Percentiles rank a stretch among this genome's conserved stretches.
Evolutionary conservation across 805 yeast genomes (phyloP).

Genomic region (Kurtzmaniella fragi): DNA sequence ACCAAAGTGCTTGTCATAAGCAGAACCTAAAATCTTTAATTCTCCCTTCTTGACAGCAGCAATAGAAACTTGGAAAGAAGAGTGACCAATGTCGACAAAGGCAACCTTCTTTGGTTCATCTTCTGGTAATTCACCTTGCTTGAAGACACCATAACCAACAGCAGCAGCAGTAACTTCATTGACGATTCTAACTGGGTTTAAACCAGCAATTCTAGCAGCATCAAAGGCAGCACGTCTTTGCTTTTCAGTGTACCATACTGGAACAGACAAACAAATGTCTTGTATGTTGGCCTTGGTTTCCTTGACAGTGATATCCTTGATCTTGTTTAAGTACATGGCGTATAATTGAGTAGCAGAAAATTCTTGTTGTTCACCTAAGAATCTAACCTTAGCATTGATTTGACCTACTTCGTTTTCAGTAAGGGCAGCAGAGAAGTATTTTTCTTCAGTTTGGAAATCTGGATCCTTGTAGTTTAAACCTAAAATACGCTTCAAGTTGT

Average conservation of each 20-base stretch:
- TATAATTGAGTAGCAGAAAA: conserved; percentile 87
- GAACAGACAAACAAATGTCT: conserved; percentile 92
- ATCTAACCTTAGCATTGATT: conserved; percentile 82
- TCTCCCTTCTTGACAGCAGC: conserved; percentile 95
- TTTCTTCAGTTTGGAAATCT: conserved; percentile 69
- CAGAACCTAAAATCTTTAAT: conserved; percentile 86
- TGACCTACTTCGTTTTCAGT: conserved; percentile 66
- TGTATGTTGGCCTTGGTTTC: conserved; percentile 80
- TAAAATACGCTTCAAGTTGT: conserved; percentile 86
- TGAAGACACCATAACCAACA: conserved; percentile 98
- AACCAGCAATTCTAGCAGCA: conserved; percentile 92
- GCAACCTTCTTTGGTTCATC: conserved; percentile 88
- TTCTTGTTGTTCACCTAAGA: conserved; percentile 68
- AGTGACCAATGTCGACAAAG: conserved; percentile 95
- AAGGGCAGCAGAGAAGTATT: conserved; percentile 69
- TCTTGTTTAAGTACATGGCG: conserved; percentile 92
- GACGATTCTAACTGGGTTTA: conserved; percentile 97
- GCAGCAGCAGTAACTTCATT: conserved; percentile 99
- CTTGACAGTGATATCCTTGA: conserved; percentile 70
- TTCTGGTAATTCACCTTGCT: conserved; percentile 87
- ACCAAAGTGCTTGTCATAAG: conserved; percentile 94
- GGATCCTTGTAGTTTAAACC: conserved; percentile 75
- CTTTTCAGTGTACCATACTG: conserved; percentile 94
- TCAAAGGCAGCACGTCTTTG: conserved; percentile 96
- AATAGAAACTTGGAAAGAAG: conserved; percentile 85